Base-by-base conservation (phyloP, 768 basidiomycete species). In the Termitomyces sp. region DNA sequence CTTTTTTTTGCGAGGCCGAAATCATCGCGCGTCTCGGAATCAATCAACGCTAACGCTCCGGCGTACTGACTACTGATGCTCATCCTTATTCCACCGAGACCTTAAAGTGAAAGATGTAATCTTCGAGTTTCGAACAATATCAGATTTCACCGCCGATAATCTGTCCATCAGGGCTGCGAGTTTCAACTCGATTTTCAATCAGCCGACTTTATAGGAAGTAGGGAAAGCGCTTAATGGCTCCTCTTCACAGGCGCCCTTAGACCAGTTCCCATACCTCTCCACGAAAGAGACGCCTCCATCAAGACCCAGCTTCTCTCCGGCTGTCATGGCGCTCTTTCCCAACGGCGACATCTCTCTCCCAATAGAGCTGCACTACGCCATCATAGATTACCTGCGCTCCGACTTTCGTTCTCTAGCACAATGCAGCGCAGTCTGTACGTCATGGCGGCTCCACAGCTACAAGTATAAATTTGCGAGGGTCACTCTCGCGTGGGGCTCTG, bases 391-490 rank as follows among this genome's bases (percentile, higher is more conserved):
- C 12, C 44, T 71, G n/a, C 38, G 42, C 8, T 48, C 55, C 2
- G 67, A 70, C 32, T 61, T 28, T 24, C 53, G 22, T 12, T 53
- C 61, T 11, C 66, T 72, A 16, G 32, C 54, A 3, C 52, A 53
- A 3, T 64, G 63, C 39, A 69, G 66, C 57, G 38, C 61, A 24
- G 67, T 71, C n/a, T 73, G 68, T 45, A 50, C 58, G 38, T 42
- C 60, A 32, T 73, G 72, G 72, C 68, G 70, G 11, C 44, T 56
- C 32, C 51, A 66, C 24, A 63, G 67, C 66, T 66, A 70, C 49
- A 40, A 55, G 18, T 61, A 70, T 40, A 46, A 46, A 28, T 73
- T 73, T 54, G 49, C 59, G 15, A 62, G 57, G 5, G 56, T 70
- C 32, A 33, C 15, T n/a, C 57, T 73, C 9, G 35, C 60, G 55